These are phyloP conservation scores for Fusarium ambrosium DNA, from an alignment of 2,329 filamentous ascomycete genomes.

Conservation along the genomic window DNA sequence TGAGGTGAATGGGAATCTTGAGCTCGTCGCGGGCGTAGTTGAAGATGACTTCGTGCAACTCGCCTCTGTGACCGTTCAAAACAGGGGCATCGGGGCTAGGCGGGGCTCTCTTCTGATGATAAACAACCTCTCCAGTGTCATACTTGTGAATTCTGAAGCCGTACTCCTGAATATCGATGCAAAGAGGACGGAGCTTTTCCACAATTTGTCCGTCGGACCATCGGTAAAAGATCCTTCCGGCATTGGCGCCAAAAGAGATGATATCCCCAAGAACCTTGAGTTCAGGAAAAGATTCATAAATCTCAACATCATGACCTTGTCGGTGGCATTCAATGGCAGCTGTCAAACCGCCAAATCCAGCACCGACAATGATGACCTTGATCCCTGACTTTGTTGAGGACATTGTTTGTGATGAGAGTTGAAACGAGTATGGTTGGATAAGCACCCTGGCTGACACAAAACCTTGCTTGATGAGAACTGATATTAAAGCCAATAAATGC, in stretches of 20 bases:
- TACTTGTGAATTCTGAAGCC: conserved; percentile 56
- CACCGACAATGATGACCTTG: conserved; percentile 37
- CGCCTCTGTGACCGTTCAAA: conserved; percentile 33
- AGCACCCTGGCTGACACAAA: not conserved
- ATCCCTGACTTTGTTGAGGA: conserved; percentile 22
- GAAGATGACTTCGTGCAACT: conserved; percentile 32
- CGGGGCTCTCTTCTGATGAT: conserved; percentile 62
- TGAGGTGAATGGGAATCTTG: conserved; percentile 25
- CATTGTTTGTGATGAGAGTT: conserved; percentile 12
- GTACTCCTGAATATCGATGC: conserved; percentile 53
- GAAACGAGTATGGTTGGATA: not conserved
- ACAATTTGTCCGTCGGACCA: conserved; percentile 65
- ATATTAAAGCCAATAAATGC: not conserved
- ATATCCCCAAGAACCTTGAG: conserved; percentile 67
- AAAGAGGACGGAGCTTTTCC: conserved; percentile 35
- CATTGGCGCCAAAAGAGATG: conserved; percentile 39
- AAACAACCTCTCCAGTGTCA: conserved; percentile 62
- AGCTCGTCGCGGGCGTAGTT: conserved; percentile 36
- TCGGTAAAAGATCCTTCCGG: conserved; percentile 66
- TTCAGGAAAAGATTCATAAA: conserved; percentile 48
- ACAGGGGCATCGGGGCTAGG: conserved; percentile 34
- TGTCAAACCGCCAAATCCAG: conserved; percentile 35
- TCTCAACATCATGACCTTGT: conserved; percentile 29
- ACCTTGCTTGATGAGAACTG: not conserved
- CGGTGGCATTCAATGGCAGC: conserved; percentile 36